Evolutionary conservation across 2,329 filamentous ascomycete genomes (phyloP), one percentile per base, ranked within the genome.

Genomic region (Thermomyces lanuginosus): DNA sequence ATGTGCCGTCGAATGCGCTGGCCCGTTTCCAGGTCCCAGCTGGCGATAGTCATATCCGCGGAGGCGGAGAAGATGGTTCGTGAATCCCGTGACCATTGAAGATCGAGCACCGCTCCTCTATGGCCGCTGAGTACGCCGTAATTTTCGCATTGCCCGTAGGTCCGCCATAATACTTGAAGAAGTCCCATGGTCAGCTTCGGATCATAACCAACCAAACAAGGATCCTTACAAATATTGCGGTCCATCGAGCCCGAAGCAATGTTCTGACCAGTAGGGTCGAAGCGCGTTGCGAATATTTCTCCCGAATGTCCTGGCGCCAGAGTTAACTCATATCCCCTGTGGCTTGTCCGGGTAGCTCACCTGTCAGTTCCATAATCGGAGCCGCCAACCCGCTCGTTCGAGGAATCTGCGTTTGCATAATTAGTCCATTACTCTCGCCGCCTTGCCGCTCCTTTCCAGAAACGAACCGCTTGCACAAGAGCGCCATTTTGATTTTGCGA

Each of bases 231-330:
- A 42, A 98, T 89, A 32, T 74, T 80, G 42, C 84, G 70, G 49
- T 98, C 89, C 80, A 93, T 92, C 8, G 82, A 89, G 6, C 82
- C 86, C 1, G 89, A 95, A 21, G 89, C 89, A 42, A 95, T 89
- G 37, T 82, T 65, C 36, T 83, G 76, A 22, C 84, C 86, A 2
- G 77, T 77, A 2, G 81, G 77, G 47, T 93, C 82, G 47, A 98
- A 98, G 46, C 80, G 76, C 25, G 81, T 78, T 13, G 81, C 67
- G 48, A 95, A 95, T 24, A 98, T 71, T 58, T 98, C 89, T 11
- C 81, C 83, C 16, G 63, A 63, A 39, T 76, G 71, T 14, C 70
- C 69, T 19, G 24, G 9, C 16, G 18, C 21, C 22, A 29, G 27
- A n/a, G n/a, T n/a, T n/a, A n/a, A n/a, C n/a, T n/a, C n/a, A n/a